Conservation (phyloP, 495 filamentous ascomycete genomes). For the Tuber borchii region DNA sequence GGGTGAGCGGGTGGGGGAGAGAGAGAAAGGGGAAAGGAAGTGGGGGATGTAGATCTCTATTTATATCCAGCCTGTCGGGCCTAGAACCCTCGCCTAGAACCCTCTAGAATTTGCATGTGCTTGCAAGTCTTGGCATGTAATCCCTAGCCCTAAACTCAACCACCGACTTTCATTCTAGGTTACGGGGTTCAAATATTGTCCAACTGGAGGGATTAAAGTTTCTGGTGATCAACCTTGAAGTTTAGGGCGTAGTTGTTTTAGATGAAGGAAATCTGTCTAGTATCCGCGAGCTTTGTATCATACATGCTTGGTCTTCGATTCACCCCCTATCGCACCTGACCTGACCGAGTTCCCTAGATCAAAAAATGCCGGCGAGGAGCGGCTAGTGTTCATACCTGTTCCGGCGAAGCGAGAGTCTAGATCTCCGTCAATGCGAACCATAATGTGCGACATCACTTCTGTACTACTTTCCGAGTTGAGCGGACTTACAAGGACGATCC, state of each 20-base stretch:
- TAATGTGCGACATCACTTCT: conserved; percentile 87
- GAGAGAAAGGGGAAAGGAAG: too few relatives aligned
- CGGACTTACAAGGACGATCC: conserved; percentile 74
- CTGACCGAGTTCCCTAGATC: conserved; percentile 44
- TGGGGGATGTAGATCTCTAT: too few relatives aligned
- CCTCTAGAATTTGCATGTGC: too few relatives aligned
- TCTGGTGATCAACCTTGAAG: conserved; percentile 57
- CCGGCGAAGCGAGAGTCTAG: conserved; percentile 64
- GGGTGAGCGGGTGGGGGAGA: too few relatives aligned
- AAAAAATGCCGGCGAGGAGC: conserved; percentile 41
- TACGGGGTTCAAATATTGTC: too few relatives aligned
- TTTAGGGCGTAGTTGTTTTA: background rate
- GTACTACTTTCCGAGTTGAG: conserved; percentile 80
- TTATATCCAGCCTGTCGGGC: too few relatives aligned
- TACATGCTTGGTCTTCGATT: conserved; percentile 49
- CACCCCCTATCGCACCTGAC: conserved; percentile 37
- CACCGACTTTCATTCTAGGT: too few relatives aligned
- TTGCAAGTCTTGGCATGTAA: too few relatives aligned
- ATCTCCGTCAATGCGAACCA: conserved; percentile 85
- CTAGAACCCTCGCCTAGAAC: too few relatives aligned
- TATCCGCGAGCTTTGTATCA: conserved; percentile 46
- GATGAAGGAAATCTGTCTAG: conserved; percentile 22
- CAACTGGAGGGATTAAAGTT: conserved; percentile 65
- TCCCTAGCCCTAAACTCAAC: too few relatives aligned
- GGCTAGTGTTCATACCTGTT: conserved; percentile 55